Base-by-base conservation (phyloP, 2,329 filamentous ascomycete species). In the Tolypocladium tropicale region DNA sequence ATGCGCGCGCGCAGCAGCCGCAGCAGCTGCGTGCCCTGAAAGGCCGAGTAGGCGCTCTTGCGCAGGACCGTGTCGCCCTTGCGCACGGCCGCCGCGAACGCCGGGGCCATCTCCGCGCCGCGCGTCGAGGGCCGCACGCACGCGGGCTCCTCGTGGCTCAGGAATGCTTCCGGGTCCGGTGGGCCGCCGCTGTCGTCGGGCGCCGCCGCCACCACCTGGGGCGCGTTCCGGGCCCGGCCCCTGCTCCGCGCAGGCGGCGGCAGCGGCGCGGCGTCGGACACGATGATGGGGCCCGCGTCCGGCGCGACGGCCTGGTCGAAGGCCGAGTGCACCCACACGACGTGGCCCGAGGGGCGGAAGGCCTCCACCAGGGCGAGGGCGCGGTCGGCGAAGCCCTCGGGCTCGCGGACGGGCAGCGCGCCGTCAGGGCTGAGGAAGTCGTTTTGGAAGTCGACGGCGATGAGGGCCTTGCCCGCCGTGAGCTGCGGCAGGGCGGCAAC, bases 11-110 rank as follows among this genome's bases (percentile, higher is more conserved):
- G 83, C 50, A 97, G 74, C n/a, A 84, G 78, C 53, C 87, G 78
- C 9, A 97, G 78, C 18, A 97, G 77, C 52, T 82, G 80, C 0
- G 86, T 89, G 10, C 82, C 83, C 54, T 84, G 82, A 67, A 97
- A 92, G 16, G 92, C 92, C 4, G 94, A 97, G 70, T 97, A 97
- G 62, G 90, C 82, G 6, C 84, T 84, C 70, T 96, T 97, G 54
- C 78, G 74, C 55, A 84, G 68, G 50, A 75, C 67, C 48, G 78
- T 65, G 59, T 86, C 83, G 46, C 68, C 68, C 68, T 62, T 75
- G 67, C 67, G 82, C 62, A 76, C 68, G 39, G 66, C 71, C 6
- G 69, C 67, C 56, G 73, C 68, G n/a, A 81, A 68, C 1, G 65
- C 62, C 2, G 72, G 64, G 0, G 75, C 71, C 37, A 83, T 70